Evolutionary conservation across 208 protist species (phyloP).

Genomic region (Crithidia thermophila): DNA sequence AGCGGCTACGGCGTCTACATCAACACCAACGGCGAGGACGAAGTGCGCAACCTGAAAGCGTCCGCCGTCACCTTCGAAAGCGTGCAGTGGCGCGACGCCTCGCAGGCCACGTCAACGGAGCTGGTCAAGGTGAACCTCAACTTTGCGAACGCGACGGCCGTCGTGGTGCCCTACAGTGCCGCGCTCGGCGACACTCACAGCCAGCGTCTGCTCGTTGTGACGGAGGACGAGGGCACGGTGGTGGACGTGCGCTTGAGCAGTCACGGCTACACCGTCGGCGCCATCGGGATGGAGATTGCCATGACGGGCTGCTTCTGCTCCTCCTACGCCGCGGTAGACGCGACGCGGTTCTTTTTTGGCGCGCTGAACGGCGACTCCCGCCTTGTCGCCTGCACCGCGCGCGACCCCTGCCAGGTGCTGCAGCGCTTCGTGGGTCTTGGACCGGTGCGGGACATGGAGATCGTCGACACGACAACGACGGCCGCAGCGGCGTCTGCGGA

Average conservation of each 20-base stretch:
- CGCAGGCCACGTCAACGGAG: conserved; percentile 48
- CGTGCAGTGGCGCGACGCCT: conserved; percentile 50
- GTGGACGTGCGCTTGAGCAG: conserved; percentile 45
- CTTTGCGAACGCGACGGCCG: conserved; percentile 57
- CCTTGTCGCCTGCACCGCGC: conserved; percentile 36
- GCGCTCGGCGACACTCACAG: neutral
- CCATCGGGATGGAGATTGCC: conserved; percentile 46
- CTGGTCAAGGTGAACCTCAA: conserved; percentile 73
- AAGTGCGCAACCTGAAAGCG: conserved; percentile 53
- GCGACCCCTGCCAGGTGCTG: conserved; percentile 37
- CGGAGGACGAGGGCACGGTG: conserved; percentile 80
- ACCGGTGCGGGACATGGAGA: conserved; percentile 51
- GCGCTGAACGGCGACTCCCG: conserved; percentile 59
- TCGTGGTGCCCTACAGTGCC: conserved; percentile 16
- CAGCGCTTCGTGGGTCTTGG: conserved; percentile 58
- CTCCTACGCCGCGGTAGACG: conserved; percentile 18
- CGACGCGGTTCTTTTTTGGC: conserved; percentile 58
- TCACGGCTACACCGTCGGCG: conserved; percentile 57
- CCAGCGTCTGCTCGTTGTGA: conserved; percentile 60
- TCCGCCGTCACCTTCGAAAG: conserved; percentile 48
- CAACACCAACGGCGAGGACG: conserved; percentile 76
- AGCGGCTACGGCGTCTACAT: conserved; percentile 76
- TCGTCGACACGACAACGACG: conserved; percentile 50
- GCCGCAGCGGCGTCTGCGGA: neutral
- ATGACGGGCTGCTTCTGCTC: conserved; percentile 60